Evolutionary conservation across 2,329 filamentous ascomycete species (phyloP).

Genomic region (Pseudogymnoascus sp.): DNA sequence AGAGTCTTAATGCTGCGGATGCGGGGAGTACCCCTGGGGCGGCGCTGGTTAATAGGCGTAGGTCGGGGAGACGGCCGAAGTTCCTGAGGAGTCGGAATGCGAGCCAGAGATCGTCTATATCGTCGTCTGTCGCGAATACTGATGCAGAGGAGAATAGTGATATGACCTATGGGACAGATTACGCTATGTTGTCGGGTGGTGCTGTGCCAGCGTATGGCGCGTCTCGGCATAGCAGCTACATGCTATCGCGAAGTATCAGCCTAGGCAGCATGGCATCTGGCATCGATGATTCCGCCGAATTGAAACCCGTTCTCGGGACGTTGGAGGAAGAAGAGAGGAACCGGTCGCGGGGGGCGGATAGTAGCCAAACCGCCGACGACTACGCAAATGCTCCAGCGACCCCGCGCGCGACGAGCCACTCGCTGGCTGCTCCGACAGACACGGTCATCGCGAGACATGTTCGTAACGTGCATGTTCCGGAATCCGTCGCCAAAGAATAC

Average conservation of each 20-base stretch:
- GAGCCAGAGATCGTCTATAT: conserved; percentile 52
- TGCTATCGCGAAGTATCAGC: conserved; percentile 69
- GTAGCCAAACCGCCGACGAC: conserved; percentile 30
- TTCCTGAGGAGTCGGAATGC: conserved; percentile 45
- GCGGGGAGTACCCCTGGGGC: conserved; percentile 39
- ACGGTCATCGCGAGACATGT: conserved; percentile 84
- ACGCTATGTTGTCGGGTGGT: conserved; percentile 73
- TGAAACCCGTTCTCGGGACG: conserved; percentile 39
- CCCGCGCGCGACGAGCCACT: conserved; percentile 51
- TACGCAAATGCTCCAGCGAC: conserved; percentile 51
- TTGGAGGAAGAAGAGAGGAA: conserved; percentile 49
- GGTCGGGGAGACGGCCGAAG: conserved; percentile 41
- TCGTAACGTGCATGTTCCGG: conserved; percentile 81
- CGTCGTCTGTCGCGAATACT: conserved; percentile 46
- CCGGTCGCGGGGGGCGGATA: conserved; percentile 39
- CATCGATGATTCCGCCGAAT: conserved; percentile 36
- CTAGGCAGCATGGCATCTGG: conserved; percentile 84
- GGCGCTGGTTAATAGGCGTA: conserved; percentile 31
- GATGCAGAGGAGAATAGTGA: conserved; percentile 57
- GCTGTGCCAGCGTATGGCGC: conserved; percentile 50
- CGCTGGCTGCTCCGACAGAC: conserved; percentile 64
- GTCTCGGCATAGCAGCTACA: conserved; percentile 41
- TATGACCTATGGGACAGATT: conserved; percentile 66
- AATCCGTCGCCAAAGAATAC: conserved; percentile 80
- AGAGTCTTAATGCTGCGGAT: conserved; percentile 31